Evolutionary conservation across 2,329 filamentous ascomycete genomes (phyloP), one percentile per base, ranked within the genome.

Genomic region (Dryadomyces quercus-mongolicae): DNA sequence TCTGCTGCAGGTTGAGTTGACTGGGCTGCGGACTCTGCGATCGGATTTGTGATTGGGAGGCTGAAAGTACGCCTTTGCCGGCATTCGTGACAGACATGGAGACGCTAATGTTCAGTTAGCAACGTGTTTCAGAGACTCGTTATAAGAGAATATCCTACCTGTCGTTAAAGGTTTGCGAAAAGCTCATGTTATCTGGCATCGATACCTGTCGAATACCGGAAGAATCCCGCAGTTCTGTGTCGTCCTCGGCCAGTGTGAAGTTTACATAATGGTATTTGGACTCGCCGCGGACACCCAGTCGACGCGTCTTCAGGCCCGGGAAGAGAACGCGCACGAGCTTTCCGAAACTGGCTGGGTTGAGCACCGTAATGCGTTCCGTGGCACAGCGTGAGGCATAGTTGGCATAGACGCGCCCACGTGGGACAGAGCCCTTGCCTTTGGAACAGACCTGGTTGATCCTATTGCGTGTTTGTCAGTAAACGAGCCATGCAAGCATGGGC

Each of bases 311-410:
- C 21, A 98, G 84, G 45, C 91, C 92, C 0, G 93, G 92, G 62
- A 97, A 98, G 52, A 98, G 86, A 43, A 98, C 92, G 36, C 93
- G 84, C 38, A 98, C 93, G 46, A 98, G 80, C 69, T 98, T 98
- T 55, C 93, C 93, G 69, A 98, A 98, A 31, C 92, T 97, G 10
- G 93, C 93, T 45, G 93, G 93, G 65, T 98, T 98, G 55, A 98
- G 72, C 10, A 95, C 91, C 0, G 93, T 94, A 43, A 97, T 94
- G 64, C 91, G 83, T 66, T 97, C 91, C 5, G 86, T 94, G 46
- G 88, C 91, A 68, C 93, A 98, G 59, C 88, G 83, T 25, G 88
- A 90, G 49, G 92, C 93, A 68, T 98, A 98, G 66, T 91, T 91
- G 57, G 91, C 89, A 68, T 97, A 98, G 2, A 98, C 93, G 56